Evolutionary conservation across 768 basidiomycete genomes (phyloP).

Genomic region (Macrolepiota fuliginosa): DNA sequence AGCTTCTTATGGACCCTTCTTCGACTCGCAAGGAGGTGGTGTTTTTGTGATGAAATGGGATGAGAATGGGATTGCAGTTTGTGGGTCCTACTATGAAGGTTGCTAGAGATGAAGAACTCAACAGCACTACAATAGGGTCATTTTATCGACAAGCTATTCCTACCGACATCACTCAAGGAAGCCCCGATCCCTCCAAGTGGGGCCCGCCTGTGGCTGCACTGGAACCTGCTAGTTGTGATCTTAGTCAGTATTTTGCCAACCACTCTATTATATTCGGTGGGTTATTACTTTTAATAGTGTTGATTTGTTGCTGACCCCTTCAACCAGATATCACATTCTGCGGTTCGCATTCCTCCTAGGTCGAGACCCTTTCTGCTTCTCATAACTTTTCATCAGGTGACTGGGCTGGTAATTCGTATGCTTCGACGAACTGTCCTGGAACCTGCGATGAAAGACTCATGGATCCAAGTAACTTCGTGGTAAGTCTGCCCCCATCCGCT

Average conservation of each 20-base stretch:
- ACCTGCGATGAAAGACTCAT: slow-evolving; percentile 27
- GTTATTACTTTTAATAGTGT: slow-evolving; percentile 29
- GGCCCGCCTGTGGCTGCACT: slow-evolving; percentile 67
- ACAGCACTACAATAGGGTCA: slow-evolving; percentile 50
- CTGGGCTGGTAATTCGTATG: slow-evolving; percentile 83
- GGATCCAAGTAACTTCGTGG: slow-evolving; percentile 37
- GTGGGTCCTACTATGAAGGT: slow-evolving; percentile 39
- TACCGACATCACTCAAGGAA: slow-evolving; percentile 56
- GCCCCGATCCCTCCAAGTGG: slow-evolving; percentile 69
- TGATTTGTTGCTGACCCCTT: background rate
- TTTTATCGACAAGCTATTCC: slow-evolving; percentile 82
- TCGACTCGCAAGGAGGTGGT: slow-evolving; percentile 79
- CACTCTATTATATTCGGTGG: slow-evolving; percentile 76
- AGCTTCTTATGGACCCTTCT: slow-evolving; percentile 80
- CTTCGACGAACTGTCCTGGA: slow-evolving; percentile 63
- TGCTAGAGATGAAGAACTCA: background rate
- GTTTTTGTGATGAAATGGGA: slow-evolving; percentile 93
- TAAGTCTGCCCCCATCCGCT: slow-evolving; percentile 30
- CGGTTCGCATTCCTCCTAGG: slow-evolving; percentile 38
- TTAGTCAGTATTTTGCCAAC: slow-evolving; percentile 56
- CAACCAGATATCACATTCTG: slow-evolving; percentile 80
- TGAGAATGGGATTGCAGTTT: slow-evolving; percentile 69
- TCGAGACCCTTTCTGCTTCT: background rate
- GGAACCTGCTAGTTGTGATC: slow-evolving; percentile 54
- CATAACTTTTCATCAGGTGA: slow-evolving; percentile 44